Percentiles rank a stretch among this genome's conserved stretches.
These are phyloP conservation scores for Clonostachys chloroleuca DNA, from an alignment of 2,329 filamentous ascomycete species.

Conservation along the genomic window DNA sequence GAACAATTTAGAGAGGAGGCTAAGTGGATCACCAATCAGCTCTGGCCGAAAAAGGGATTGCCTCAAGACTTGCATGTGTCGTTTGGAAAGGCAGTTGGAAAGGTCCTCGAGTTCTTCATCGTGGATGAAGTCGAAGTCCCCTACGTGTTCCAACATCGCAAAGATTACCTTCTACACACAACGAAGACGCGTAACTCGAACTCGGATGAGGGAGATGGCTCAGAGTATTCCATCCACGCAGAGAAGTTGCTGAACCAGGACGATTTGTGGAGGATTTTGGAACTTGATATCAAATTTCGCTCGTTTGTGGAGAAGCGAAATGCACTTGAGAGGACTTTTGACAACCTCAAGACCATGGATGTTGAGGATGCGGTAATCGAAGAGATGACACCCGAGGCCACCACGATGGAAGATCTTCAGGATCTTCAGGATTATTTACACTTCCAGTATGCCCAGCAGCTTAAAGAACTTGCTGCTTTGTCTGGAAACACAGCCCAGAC, in stretches of 20 bases:
- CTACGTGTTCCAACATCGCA: slow-evolving; percentile 96
- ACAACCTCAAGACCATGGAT: slow-evolving; percentile 61
- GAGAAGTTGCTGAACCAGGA: slow-evolving; percentile 89
- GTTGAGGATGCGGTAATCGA: slow-evolving; percentile 73
- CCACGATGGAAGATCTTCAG: slow-evolving; percentile 91
- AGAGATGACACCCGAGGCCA: slow-evolving; percentile 74
- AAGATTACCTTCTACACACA: slow-evolving; percentile 93
- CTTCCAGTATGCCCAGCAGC: slow-evolving; percentile 81
- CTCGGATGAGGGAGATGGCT: slow-evolving; percentile 63
- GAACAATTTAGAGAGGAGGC: slow-evolving; percentile 90
- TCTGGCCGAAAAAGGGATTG: slow-evolving; percentile 84
- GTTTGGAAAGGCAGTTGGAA: slow-evolving; percentile 83
- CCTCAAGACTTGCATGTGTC: slow-evolving; percentile 69
- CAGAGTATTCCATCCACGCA: slow-evolving; percentile 70
- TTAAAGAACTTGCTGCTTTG: slow-evolving; percentile 72
- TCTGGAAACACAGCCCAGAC: slow-evolving; percentile 59
- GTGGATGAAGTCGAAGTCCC: slow-evolving; percentile 93
- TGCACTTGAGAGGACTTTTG: slow-evolving; percentile 73
- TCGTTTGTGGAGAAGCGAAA: slow-evolving; percentile 91
- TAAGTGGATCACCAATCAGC: slow-evolving; percentile 83
- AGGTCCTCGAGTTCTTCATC: slow-evolving; percentile 93
- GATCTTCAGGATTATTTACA: slow-evolving; percentile 96
- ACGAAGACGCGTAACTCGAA: slow-evolving; percentile 61
- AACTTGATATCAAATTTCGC: slow-evolving; percentile 91
- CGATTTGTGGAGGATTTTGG: slow-evolving; percentile 92